phyloP scores from a whole-genome alignment of 371 early-diverging fungal species.

The Smittium mucronatum region DNA sequence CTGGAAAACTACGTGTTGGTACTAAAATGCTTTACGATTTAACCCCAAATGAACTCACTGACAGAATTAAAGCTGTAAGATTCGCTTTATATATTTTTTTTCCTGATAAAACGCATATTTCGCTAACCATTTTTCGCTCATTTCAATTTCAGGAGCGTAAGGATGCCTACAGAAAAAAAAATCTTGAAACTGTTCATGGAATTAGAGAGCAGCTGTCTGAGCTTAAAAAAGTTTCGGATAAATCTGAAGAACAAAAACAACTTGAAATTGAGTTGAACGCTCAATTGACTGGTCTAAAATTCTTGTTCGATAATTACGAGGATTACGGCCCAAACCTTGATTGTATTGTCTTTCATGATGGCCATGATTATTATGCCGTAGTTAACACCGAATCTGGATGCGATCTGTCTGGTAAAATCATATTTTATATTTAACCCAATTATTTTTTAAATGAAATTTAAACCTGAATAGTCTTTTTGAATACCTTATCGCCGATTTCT shows the following conservation, averaged over 20 bases:
- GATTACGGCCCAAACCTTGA: constrained; percentile 72
- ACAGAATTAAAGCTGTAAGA: constrained; percentile 42
- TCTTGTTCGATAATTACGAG: constrained; percentile 44
- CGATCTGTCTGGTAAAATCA: too few species aligned
- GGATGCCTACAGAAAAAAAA: constrained; percentile 45
- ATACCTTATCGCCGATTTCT: too few species aligned
- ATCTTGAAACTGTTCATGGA: constrained; percentile 46
- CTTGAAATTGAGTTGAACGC: constrained; percentile 46
- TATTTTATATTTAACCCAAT: too few species aligned
- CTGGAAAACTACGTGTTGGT: constrained; percentile 72
- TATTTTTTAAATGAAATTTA: too few species aligned
- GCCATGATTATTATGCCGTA: constrained; percentile 71
- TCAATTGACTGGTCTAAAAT: constrained; percentile 51
- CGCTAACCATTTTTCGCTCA: not conserved
- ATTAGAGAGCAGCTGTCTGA: constrained; percentile 44
- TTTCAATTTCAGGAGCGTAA: constrained; percentile 43
- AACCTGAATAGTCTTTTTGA: too few species aligned
- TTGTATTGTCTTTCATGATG: constrained; percentile 79
- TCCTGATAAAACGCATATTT: constrained; percentile 4
- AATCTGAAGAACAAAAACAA: constrained; percentile 29
- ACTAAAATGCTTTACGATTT: constrained; percentile 63
- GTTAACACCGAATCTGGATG: constrained; percentile 67
- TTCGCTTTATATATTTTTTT: constrained; percentile 12
- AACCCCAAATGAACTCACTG: constrained; percentile 50
- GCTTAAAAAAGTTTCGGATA: constrained; percentile 33